Percentiles rank a stretch among this genome's conserved stretches.
phyloP scores from a whole-genome alignment of 2,329 filamentous ascomycete genomes.

The Myriosclerotinia scirpicola region DNA sequence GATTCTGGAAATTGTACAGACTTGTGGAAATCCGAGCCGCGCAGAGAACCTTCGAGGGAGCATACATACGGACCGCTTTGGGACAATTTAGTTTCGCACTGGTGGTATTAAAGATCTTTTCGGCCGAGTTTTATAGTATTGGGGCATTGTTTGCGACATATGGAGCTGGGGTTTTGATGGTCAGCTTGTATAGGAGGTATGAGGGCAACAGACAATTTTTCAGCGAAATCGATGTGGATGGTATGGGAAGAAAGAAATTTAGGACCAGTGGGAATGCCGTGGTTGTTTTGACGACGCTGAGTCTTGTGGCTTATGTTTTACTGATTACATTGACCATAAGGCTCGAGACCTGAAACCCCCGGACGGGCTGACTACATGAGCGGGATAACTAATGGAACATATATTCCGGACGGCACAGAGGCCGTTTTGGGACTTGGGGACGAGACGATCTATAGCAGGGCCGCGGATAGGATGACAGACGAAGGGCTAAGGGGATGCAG shows the following conservation, averaged over 20 bases:
- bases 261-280: slow-evolving; percentile 65
- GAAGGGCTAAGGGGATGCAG: neutral
- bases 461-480: neutral
- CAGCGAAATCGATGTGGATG: slow-evolving; percentile 47
- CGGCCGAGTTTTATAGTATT: slow-evolving; percentile 91
- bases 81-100: slow-evolving; percentile 95
- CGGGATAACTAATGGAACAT: slow-evolving; percentile 12
- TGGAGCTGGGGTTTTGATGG: slow-evolving; percentile 78
- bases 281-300: slow-evolving; percentile 55
- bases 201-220: slow-evolving; percentile 97
- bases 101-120: slow-evolving; percentile 95
- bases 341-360: slow-evolving; percentile 31
- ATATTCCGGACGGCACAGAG: slow-evolving; percentile 3
- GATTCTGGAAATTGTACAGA: slow-evolving; percentile 32
- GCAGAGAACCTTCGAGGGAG: slow-evolving; percentile 95
- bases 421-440: neutral
- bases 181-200: slow-evolving; percentile 81
- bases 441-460: neutral
- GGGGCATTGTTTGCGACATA: slow-evolving; percentile 96
- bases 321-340: slow-evolving; percentile 56
- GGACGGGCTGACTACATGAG: slow-evolving; percentile 16
- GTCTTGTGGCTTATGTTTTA: slow-evolving; percentile 57
- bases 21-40: slow-evolving; percentile 93
- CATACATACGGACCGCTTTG: slow-evolving; percentile 91
- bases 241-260: slow-evolving; percentile 54